phyloP scores from a whole-genome alignment of 2,329 filamentous ascomycete species.

The Trichoderma gracile region DNA sequence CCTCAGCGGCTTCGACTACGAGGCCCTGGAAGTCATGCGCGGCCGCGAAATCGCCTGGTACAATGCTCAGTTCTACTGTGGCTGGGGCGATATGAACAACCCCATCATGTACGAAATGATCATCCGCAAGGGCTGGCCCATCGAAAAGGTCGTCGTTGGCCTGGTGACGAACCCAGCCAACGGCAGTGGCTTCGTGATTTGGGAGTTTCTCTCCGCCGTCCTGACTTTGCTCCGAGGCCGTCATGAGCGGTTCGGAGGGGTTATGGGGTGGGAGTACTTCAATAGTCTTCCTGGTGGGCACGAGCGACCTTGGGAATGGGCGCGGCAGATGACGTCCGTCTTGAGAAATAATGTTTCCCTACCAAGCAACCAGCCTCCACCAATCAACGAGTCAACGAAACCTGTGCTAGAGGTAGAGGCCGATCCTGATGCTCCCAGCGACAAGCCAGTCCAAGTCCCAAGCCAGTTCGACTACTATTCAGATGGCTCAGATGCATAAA shows the following conservation, averaged over 20 bases:
- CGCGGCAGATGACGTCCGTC: slow-evolving; percentile 60
- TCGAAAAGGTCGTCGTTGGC: slow-evolving; percentile 74
- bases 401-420: slow-evolving; percentile 27
- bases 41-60: slow-evolving; percentile 76
- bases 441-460: slow-evolving; percentile 36
- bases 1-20: slow-evolving; percentile 81
- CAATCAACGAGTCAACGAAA: neutral
- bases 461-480: slow-evolving; percentile 41
- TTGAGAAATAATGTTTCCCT: slow-evolving; percentile 38
- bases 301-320: slow-evolving; percentile 75
- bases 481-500: slow-evolving; percentile 30
- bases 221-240: slow-evolving; percentile 45
- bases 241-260: slow-evolving; percentile 74
- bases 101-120: slow-evolving; percentile 53
- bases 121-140: slow-evolving; percentile 65
- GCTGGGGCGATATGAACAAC: slow-evolving; percentile 66
- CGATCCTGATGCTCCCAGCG: slow-evolving; percentile 34
- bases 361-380: neutral
- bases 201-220: slow-evolving; percentile 49
- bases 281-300: slow-evolving; percentile 69
- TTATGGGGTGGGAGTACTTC: slow-evolving; percentile 97
- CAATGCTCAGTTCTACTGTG: slow-evolving; percentile 91
- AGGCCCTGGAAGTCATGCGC: slow-evolving; percentile 67
- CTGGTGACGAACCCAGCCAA: slow-evolving; percentile 78
- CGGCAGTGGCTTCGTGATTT: slow-evolving; percentile 57